Conservation (phyloP, 768 basidiomycete species). For the Boletus speciosus region DNA sequence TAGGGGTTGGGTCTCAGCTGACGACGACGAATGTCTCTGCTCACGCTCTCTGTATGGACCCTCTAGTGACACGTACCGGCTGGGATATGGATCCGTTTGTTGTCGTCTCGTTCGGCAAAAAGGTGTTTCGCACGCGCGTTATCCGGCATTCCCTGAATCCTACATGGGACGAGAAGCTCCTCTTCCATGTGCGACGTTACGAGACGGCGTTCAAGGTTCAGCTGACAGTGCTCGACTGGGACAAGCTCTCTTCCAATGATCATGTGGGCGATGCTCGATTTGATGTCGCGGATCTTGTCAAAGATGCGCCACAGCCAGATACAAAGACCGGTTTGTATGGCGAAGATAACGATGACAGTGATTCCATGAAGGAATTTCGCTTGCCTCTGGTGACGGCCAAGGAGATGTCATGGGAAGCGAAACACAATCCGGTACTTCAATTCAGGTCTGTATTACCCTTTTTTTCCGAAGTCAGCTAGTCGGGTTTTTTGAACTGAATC, state of each 20-base stretch:
- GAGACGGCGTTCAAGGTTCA: slow-evolving; percentile 77
- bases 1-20: background rate
- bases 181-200: slow-evolving; percentile 91
- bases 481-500: background rate
- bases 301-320: slow-evolving; percentile 62
- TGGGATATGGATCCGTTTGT: slow-evolving; percentile 99
- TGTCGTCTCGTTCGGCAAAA: slow-evolving; percentile 94
- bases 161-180: slow-evolving; percentile 89
- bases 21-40: background rate
- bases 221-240: slow-evolving; percentile 92
- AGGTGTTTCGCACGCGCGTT: slow-evolving; percentile 90
- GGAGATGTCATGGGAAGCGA: slow-evolving; percentile 68
- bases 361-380: slow-evolving; percentile 70
- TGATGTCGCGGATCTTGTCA: slow-evolving; percentile 67
- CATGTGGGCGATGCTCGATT: slow-evolving; percentile 78
- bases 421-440: slow-evolving; percentile 64
- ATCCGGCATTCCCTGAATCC: slow-evolving; percentile 85
- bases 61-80: slow-evolving; percentile 73
- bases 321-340: slow-evolving; percentile 46
- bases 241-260: slow-evolving; percentile 88
- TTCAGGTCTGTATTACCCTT: slow-evolving; percentile 46
- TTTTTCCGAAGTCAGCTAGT: background rate
- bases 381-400: slow-evolving; percentile 59
- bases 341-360: slow-evolving; percentile 34
- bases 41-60: background rate